Base-by-base conservation (phyloP, 1,284 basidiomycete species). In the Leccinum pachyderme region DNA sequence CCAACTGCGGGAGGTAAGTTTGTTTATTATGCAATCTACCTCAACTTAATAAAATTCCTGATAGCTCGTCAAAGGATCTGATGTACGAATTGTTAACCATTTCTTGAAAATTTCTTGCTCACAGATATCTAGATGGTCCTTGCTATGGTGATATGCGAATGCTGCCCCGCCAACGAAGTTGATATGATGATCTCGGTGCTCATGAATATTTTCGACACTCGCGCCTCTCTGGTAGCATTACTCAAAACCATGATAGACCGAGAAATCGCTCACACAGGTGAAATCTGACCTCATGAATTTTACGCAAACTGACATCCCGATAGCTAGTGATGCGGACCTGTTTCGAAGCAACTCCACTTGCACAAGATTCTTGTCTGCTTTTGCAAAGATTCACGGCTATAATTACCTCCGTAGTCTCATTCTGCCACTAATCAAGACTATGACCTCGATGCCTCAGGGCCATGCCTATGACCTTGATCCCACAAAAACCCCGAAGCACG, bases 311-410 rank as follows among this genome's bases (percentile, higher is more conserved):
- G 52, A 62, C 53, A 49, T 50, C 29, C n/a, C 31, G 41, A 25
- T 60, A 93, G 92, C 85, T 49, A 87, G 81, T 63, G 91, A 95
- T 63, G 81, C 86, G 1, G 81, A 83, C 25, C 74, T 97, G 6
- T 96, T 96, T 76, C 80, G 94, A 49, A 81, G 89, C 59, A 96
- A 96, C 68, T 89, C 89, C 2, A 90, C 90, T 7, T 93, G 89
- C 62, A 91, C 89, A 22, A 80, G 91, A 52, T 85, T 97, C 56
- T 72, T 96, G 45, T 93, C 91, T 7, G 83, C 86, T 2, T 95
- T 95, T 63, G 91, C 91, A 2, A 84, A 81, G 64, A 84, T 89
- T 28, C 91, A 95, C 59, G 94, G 93, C 5, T 96, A 95, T 72
- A 87, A 88, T 58, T 96, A 95, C 68, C 77, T 95, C 15, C 80